phyloP scores from a whole-genome alignment of 345 rosid genomes.

The Camelina neglecta region DNA sequence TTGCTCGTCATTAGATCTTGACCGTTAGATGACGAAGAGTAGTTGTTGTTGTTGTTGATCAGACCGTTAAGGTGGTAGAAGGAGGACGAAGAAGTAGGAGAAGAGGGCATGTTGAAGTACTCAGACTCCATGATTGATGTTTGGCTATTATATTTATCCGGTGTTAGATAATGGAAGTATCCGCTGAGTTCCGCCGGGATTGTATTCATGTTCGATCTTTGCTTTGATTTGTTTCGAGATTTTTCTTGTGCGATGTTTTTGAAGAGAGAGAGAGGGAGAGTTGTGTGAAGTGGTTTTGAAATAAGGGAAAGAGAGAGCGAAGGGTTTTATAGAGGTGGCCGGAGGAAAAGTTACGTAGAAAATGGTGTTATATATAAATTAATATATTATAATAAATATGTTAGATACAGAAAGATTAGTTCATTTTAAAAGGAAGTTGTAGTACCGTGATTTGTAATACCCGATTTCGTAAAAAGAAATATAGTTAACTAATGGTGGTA shows the following conservation, averaged over 20 bases:
- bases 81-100: slow-evolving; percentile 44
- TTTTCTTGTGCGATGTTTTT: neutral
- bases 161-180: slow-evolving; percentile 49
- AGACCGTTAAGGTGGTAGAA: slow-evolving; percentile 51
- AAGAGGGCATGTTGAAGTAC: slow-evolving; percentile 51
- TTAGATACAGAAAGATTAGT: slow-evolving; percentile 13
- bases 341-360: slow-evolving; percentile 25
- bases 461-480: neutral
- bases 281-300: slow-evolving; percentile 39
- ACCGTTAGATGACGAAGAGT: slow-evolving; percentile 47
- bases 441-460: slow-evolving; percentile 10
- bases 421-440: slow-evolving; percentile 13
- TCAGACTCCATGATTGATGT: slow-evolving; percentile 37
- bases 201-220: slow-evolving; percentile 48
- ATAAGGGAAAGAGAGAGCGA: slow-evolving; percentile 39
- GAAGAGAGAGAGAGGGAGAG: slow-evolving; percentile 6
- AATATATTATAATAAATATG: slow-evolving; percentile 17
- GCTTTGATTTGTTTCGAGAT: slow-evolving; percentile 18
- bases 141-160: slow-evolving; percentile 47
- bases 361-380: slow-evolving; percentile 6
- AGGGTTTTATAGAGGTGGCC: slow-evolving; percentile 58
- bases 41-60: slow-evolving; percentile 47
- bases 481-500: slow-evolving; percentile 15
- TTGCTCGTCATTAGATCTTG: slow-evolving; percentile 58
- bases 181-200: slow-evolving; percentile 61